Base-by-base conservation (phyloP, 2,329 filamentous ascomycete species). In the Chaetomiaceae sp. region DNA sequence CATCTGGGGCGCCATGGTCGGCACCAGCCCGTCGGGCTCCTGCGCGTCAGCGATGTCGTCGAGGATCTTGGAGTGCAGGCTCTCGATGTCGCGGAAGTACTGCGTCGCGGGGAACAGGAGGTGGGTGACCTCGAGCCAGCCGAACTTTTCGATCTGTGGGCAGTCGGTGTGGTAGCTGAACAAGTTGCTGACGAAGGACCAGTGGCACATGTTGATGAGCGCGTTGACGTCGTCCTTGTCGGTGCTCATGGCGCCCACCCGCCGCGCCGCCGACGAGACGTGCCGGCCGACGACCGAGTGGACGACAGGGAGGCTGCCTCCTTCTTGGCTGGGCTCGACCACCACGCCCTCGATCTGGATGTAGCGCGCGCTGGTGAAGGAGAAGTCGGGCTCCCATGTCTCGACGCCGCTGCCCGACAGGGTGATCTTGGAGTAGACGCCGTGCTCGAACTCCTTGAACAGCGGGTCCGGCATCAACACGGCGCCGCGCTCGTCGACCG, bases 141-240 rank as follows among this genome's bases (percentile, higher is more conserved):
- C 38, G 20, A 40, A 40, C 38, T 40, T 40, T 25, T 25, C 38
- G 38, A 40, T 40, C 20, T 40, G 38, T 20, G 38, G 38, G 38
- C 38, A 40, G 20, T 40, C 38, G 10, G 38, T 40, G 38, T 40
- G 38, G 20, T 40, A 40, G 20, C 38, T 40, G 20, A 40, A 40
- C 20, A 40, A 20, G 38, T 40, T 40, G 20, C 38, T 40, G 10
- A 17, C 10, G 38, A 25, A 23, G 38, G 38, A 40, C 38, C 20
- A 40, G 38, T 25, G n/a, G 12, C 38, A 40, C 38, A 40, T 40
- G 38, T 40, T 40, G 20, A 40, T 40, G 10, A 40, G 20, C 20
- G 38, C 20, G 8, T 40, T 40, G 20, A 40, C 38, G 38, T 40
- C 38, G 10, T 23, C 38, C 19, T 40, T 23, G 38, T 40, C 38